phyloP scores from a whole-genome alignment of 2,329 filamentous ascomycete genomes.

The Cladosporium sp. region DNA sequence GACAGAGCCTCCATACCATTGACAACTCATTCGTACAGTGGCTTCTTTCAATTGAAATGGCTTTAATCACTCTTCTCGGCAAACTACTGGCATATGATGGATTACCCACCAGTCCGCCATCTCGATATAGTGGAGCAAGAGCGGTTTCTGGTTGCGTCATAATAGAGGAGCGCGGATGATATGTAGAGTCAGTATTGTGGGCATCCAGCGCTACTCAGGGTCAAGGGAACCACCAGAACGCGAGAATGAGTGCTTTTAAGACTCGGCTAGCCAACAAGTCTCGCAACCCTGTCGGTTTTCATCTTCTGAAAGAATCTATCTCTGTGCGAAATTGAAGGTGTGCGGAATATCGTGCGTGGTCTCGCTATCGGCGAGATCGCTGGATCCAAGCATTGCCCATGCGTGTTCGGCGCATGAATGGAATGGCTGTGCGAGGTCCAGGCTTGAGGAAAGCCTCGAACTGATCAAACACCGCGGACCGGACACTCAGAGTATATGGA shows the following conservation, averaged over 20 bases:
- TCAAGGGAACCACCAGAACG: neutral
- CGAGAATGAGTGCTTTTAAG: neutral
- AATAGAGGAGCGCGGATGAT: neutral
- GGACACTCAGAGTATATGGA: slow-evolving; percentile 44
- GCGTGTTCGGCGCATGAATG: neutral
- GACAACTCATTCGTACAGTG: neutral
- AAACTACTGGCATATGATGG: neutral
- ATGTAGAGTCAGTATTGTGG: neutral
- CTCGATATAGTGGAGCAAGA: neutral
- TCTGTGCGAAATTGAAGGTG: neutral
- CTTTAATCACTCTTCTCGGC: neutral
- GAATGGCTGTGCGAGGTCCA: neutral
- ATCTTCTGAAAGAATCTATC: neutral
- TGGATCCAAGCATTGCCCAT: neutral
- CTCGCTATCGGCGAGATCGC: neutral
- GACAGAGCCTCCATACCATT: neutral
- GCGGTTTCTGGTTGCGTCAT: neutral
- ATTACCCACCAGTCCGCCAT: neutral
- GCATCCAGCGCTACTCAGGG: neutral
- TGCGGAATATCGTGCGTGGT: neutral
- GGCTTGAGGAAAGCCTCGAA: slow-evolving; percentile 37
- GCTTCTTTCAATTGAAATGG: neutral
- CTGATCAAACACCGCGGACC: slow-evolving; percentile 46
- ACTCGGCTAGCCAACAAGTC: neutral
- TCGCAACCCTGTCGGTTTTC: neutral